phyloP scores from a whole-genome alignment of 805 yeast genomes.

The Ogataea chonburiensis region DNA sequence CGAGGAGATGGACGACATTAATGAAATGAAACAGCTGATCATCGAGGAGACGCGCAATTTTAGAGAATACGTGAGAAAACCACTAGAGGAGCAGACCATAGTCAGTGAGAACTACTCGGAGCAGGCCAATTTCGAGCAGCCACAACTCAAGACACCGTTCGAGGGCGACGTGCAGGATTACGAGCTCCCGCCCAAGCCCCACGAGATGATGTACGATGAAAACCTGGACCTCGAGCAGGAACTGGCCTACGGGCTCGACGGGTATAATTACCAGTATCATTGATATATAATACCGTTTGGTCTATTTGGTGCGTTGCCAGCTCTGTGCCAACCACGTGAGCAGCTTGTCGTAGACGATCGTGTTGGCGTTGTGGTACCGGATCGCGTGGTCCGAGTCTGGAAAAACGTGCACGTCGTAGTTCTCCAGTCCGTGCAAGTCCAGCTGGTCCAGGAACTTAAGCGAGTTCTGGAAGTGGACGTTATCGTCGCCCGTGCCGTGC shows the following conservation, averaged over 20 bases:
- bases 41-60: slow-evolving; percentile 76
- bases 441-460: slow-evolving; percentile 73
- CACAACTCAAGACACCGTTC: slow-evolving; percentile 45
- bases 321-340: slow-evolving; percentile 65
- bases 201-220: slow-evolving; percentile 41
- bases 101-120: slow-evolving; percentile 32
- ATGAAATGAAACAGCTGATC: slow-evolving; percentile 71
- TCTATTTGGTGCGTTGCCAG: slow-evolving; percentile 33
- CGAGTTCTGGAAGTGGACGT: slow-evolving; percentile 92
- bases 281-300: slow-evolving; percentile 3
- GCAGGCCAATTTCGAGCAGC: slow-evolving; percentile 18
- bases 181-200: slow-evolving; percentile 64
- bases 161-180: slow-evolving; percentile 42
- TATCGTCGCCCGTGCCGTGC: slow-evolving; percentile 98
- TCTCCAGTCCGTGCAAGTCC: slow-evolving; percentile 72
- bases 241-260: slow-evolving; percentile 66
- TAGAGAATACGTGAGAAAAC: slow-evolving; percentile 78
- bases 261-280: slow-evolving; percentile 32
- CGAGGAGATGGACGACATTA: slow-evolving; percentile 80
- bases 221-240: slow-evolving; percentile 59
- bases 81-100: slow-evolving; percentile 51
- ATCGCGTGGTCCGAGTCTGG: slow-evolving; percentile 82
- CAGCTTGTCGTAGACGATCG: slow-evolving; percentile 66
- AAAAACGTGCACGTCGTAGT: slow-evolving; percentile 75
- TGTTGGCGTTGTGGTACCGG: slow-evolving; percentile 67